A percentile compares a stretch with the other conserved stretches of the same genome.
Conservation (phyloP, 305 asterid species). For the Nicotiana rustica region DNA sequence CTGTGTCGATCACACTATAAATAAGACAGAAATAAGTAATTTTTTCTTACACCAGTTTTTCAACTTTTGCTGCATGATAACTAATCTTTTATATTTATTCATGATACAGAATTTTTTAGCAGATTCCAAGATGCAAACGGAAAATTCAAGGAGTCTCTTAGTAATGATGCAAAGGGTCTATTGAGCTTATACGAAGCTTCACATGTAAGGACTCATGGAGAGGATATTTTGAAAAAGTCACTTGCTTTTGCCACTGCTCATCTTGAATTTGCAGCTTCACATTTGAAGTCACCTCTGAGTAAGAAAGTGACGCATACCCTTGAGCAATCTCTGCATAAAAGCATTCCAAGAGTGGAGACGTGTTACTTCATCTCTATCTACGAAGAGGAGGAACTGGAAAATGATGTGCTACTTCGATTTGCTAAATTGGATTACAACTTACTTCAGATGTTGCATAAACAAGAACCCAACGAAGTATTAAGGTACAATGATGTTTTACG, state of each 20-base stretch:
- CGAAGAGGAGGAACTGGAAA: conserved; percentile 38
- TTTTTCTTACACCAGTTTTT: neutral
- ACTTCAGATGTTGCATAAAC: conserved; percentile 36
- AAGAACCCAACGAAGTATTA: conserved; percentile 45
- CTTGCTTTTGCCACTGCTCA: conserved; percentile 30
- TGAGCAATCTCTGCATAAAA: conserved; percentile 45
- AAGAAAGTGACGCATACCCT: conserved; percentile 45
- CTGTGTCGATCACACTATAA: too few species aligned
- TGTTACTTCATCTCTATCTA: conserved; percentile 41
- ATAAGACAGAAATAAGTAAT: too few species aligned
- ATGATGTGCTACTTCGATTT: conserved; percentile 41
- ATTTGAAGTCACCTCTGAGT: conserved; percentile 38
- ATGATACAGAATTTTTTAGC: conserved; percentile 27
- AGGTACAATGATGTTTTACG: conserved; percentile 36
- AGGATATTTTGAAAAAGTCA: conserved; percentile 33
- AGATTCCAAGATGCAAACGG: conserved; percentile 30
- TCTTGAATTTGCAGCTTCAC: neutral
- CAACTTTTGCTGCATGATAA: neutral
- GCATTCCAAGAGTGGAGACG: conserved; percentile 52
- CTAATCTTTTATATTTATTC: neutral
- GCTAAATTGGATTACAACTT: conserved; percentile 36
- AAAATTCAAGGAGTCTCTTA: conserved; percentile 34
- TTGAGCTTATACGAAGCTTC: conserved; percentile 40
- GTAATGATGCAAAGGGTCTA: neutral
- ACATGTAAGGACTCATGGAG: conserved; percentile 36